phyloP scores from a whole-genome alignment of 495 filamentous ascomycete species.

The Daldinia concentrica region DNA sequence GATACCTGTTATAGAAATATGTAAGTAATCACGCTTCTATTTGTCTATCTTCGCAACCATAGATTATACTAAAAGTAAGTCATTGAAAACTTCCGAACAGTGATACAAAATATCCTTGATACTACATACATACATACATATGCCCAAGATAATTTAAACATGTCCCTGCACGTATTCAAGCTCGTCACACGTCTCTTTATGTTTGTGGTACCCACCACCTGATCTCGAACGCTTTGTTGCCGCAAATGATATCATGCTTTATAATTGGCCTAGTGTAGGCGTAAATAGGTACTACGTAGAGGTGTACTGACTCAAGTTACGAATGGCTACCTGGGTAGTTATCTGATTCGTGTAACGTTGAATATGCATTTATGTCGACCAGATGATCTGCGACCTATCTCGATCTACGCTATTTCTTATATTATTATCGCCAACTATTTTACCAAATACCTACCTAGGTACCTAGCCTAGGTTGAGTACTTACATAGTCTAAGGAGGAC shows the following conservation, averaged over 20 bases:
- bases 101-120: background rate
- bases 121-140: no score
- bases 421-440: background rate
- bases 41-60: background rate
- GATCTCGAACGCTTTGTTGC: slow-evolving; percentile 22
- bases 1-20: no score
- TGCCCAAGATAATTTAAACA: background rate
- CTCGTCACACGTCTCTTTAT: background rate
- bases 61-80: background rate
- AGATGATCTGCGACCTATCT: slow-evolving; percentile 19
- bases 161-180: background rate
- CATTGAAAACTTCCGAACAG: background rate
- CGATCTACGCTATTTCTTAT: slow-evolving; percentile 1
- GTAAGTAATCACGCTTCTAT: background rate
- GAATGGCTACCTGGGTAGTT: slow-evolving; percentile 20
- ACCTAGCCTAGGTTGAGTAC: no score
- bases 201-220: slow-evolving; percentile 14
- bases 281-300: background rate
- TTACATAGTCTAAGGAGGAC: no score
- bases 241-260: slow-evolving; percentile 7
- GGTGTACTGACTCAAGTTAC: slow-evolving; percentile 1
- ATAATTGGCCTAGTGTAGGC: background rate
- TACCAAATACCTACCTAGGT: no score
- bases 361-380: slow-evolving; percentile 7
- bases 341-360: slow-evolving; percentile 20